Conservation (phyloP, 1,284 basidiomycete genomes). For the Peniophora sp. region DNA sequence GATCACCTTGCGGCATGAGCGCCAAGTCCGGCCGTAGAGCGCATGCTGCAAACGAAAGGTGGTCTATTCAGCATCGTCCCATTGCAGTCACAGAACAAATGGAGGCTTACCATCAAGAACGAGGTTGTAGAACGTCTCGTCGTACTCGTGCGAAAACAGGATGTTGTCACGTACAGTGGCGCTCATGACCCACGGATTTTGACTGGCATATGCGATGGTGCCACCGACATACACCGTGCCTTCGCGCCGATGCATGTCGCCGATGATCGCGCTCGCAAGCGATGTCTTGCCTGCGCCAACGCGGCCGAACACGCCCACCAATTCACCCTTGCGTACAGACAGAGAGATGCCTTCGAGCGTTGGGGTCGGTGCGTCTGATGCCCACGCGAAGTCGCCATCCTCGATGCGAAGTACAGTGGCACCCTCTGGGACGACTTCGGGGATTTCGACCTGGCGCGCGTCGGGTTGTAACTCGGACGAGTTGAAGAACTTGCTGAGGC, state of each 20-base stretch:
- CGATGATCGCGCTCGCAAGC: conserved; percentile 84
- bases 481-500: conserved; percentile 72
- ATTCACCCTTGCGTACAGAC: conserved; percentile 75
- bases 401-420: conserved; percentile 68
- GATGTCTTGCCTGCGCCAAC: conserved; percentile 92
- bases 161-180: conserved; percentile 85
- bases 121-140: conserved; percentile 67
- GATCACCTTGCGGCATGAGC: conserved; percentile 64
- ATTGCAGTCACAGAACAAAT: background rate
- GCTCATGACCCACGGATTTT: conserved; percentile 87
- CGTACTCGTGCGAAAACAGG: conserved; percentile 83
- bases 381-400: conserved; percentile 78
- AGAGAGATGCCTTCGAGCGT: conserved; percentile 76
- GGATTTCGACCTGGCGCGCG: conserved; percentile 49
- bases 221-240: conserved; percentile 72
- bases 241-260: conserved; percentile 79
- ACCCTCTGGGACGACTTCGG: conserved; percentile 39
- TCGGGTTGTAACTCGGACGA: conserved; percentile 78
- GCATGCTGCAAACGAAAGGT: conserved; percentile 59
- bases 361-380: conserved; percentile 43
- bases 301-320: conserved; percentile 81
- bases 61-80: too few relatives aligned
- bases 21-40: conserved; percentile 78
- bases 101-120: conserved; percentile 68
- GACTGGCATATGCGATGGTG: conserved; percentile 81